Percentiles rank a stretch among this genome's conserved stretches.
Evolutionary conservation across 768 basidiomycete genomes (phyloP).

Genomic region (Xerocomellus dryophilus): DNA sequence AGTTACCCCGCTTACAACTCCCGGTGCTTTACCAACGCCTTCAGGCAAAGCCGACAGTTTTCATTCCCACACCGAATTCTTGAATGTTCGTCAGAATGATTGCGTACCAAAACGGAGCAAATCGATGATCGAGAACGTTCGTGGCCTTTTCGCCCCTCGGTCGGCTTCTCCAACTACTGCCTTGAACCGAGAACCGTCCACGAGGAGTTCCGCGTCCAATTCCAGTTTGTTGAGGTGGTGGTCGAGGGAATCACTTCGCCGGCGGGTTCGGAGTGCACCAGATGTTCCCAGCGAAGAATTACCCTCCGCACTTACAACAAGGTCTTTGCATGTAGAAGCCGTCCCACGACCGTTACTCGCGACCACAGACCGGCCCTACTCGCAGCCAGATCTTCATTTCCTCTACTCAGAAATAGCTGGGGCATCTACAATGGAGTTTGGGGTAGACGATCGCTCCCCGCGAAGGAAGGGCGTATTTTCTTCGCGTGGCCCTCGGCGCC

Average conservation of each 20-base stretch:
- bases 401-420: slow-evolving; percentile 17
- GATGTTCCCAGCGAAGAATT: slow-evolving; percentile 37
- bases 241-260: slow-evolving; percentile 47
- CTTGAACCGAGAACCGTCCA: slow-evolving; percentile 28
- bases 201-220: slow-evolving; percentile 27
- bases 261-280: slow-evolving; percentile 52
- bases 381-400: slow-evolving; percentile 30
- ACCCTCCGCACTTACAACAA: slow-evolving; percentile 24
- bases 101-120: slow-evolving; percentile 42
- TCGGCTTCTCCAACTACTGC: slow-evolving; percentile 39
- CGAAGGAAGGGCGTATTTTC: slow-evolving; percentile 14
- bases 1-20: slow-evolving; percentile 19
- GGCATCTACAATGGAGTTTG: slow-evolving; percentile 24
- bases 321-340: slow-evolving; percentile 23
- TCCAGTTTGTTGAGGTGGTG: slow-evolving; percentile 45
- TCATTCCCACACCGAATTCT: slow-evolving; percentile 29
- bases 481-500: slow-evolving; percentile 22
- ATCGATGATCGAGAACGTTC: slow-evolving; percentile 62
- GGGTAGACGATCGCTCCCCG: slow-evolving; percentile 11
- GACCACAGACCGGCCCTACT: slow-evolving; percentile 25
- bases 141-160: slow-evolving; percentile 54
- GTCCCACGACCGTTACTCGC: slow-evolving; percentile 8
- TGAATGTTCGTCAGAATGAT: slow-evolving; percentile 20
- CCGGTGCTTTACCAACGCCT: slow-evolving; percentile 14
- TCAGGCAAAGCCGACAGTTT: slow-evolving; percentile 11